Conservation (phyloP, 192 early-diverging fungal species). For the Phycomyces nitens region DNA sequence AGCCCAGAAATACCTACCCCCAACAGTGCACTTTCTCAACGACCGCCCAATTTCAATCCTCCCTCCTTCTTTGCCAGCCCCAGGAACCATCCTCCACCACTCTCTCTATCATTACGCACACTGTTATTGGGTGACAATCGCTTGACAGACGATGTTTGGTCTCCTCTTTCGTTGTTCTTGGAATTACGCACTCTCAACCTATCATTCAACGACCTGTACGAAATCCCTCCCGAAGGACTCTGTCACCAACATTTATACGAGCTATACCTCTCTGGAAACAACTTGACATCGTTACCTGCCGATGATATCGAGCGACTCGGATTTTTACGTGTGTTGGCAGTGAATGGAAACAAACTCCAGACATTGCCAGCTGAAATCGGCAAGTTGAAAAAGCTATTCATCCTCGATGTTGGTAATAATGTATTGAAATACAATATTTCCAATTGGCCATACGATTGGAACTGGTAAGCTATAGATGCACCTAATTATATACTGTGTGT, state of each 20-base stretch:
- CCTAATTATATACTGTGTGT: neutral
- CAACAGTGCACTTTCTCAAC: conserved; percentile 17
- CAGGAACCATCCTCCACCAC: conserved; percentile 49
- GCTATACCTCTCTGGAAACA: conserved; percentile 82
- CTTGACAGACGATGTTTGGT: conserved; percentile 77
- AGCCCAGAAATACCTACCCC: neutral
- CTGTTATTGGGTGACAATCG: conserved; percentile 82
- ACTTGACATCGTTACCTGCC: conserved; percentile 76
- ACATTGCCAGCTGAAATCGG: conserved; percentile 89
- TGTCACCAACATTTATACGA: conserved; percentile 70
- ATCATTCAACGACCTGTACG: conserved; percentile 78
- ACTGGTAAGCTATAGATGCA: conserved; percentile 58
- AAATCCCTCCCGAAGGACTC: conserved; percentile 75
- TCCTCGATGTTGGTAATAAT: conserved; percentile 87
- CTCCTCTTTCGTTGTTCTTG: conserved; percentile 65
- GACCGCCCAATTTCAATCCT: conserved; percentile 47
- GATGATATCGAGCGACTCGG: conserved; percentile 79
- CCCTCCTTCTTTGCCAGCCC: conserved; percentile 48
- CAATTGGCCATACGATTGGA: conserved; percentile 96
- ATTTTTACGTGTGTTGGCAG: conserved; percentile 66
- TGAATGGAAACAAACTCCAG: conserved; percentile 89
- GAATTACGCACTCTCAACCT: conserved; percentile 78
- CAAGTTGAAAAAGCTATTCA: conserved; percentile 72
- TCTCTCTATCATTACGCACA: conserved; percentile 51
- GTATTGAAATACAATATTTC: conserved; percentile 88